Evolutionary conservation across 1,139 yeast genomes (phyloP), one percentile per base, ranked within the genome.

Genomic region (Blastobotrys niveus): DNA sequence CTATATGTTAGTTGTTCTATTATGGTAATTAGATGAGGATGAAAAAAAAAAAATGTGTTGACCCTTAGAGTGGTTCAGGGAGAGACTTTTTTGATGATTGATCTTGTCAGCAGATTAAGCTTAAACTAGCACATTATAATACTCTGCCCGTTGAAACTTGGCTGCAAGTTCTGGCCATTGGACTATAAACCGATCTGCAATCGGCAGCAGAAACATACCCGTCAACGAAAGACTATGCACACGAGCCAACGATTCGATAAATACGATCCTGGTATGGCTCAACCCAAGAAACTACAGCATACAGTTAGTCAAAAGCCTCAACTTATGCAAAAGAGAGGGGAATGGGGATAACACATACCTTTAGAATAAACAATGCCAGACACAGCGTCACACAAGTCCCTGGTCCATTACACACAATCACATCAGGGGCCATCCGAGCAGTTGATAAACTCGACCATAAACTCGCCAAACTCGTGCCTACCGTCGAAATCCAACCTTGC

Each of bases 241-340:
- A 39, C 99, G 69, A 0, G 98, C 98, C 42, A 91, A 70, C 39
- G 95, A 83, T 64, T 91, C 99, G 21, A 91, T 70, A 58, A 89
- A 91, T 1, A 91, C 64, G 25, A 91, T 80, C 46, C 77, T 71
- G 0, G 88, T 77, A 10, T 61, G 56, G 27, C 74, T 62, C 5
- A 76, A 34, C 0, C 87, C 83, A 4, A 78, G 52, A 48, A 73
- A 57, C 63, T 61, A 40, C 60, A 49, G 15, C 56, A 9, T 7
- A 14, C 12, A 14, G 8, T 29, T 9, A 14, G 8, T 29, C 32
- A n/a, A 14, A 21, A 15, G 7, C 14, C 10, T 27, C 33, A 22
- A 10, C 14, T 8, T 22, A 34, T 3, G 8, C 27, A 12, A 21
- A 24, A 7, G 19, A 27, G n/a, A n/a, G n/a, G n/a, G n/a, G n/a